Percentiles rank a stretch among this genome's conserved stretches.
Conservation (phyloP, 352 stramenopile genomes). For the Phytophthora sansomeana region DNA sequence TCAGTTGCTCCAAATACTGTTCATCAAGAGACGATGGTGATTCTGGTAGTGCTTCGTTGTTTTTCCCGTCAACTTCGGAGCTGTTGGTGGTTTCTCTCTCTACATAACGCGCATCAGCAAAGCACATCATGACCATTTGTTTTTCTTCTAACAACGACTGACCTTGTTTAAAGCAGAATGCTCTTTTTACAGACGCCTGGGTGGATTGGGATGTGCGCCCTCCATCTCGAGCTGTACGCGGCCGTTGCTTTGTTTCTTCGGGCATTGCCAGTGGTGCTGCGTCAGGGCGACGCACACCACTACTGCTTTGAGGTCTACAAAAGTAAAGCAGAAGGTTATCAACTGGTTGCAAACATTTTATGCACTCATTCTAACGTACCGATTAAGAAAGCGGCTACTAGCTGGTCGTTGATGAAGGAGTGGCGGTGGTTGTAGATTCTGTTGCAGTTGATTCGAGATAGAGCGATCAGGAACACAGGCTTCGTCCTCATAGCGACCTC, state of each 20-base stretch:
- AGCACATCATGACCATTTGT: neutral
- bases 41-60: neutral
- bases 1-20: constrained; percentile 65
- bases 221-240: constrained; percentile 59
- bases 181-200: constrained; percentile 17
- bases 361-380: constrained; percentile 10
- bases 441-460: constrained; percentile 13
- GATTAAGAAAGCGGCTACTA: constrained; percentile 30
- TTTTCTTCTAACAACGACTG: neutral
- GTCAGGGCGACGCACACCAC: constrained; percentile 48
- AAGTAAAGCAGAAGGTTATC: neutral
- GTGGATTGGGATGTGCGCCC: constrained; percentile 22
- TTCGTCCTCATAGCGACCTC: constrained; percentile 14
- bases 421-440: constrained; percentile 13
- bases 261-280: neutral
- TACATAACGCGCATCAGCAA: neutral
- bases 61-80: constrained; percentile 4
- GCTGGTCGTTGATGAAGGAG: constrained; percentile 26
- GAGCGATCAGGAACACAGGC: constrained; percentile 3
- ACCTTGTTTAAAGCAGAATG: constrained; percentile 34
- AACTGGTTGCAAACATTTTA: neutral
- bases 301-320: constrained; percentile 59
- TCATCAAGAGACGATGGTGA: constrained; percentile 34
- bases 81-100: neutral
- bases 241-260: constrained; percentile 45